Base-by-base conservation (phyloP, 495 filamentous ascomycete genomes). In the Xylaria castorea region DNA sequence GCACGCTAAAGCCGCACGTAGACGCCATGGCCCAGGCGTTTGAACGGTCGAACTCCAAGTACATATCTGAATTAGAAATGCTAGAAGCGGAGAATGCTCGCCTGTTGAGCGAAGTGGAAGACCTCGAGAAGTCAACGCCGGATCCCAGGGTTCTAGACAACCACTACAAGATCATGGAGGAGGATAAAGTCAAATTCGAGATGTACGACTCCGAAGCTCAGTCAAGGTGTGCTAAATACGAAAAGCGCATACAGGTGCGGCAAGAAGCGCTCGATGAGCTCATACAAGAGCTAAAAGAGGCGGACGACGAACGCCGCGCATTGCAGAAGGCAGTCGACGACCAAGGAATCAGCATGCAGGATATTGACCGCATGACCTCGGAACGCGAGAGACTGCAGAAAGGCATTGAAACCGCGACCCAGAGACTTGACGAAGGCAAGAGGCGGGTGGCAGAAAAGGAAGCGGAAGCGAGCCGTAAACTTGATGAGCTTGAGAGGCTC, bases 281-380 rank as follows among this genome's bases (percentile, higher is more conserved):
- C 12, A 89, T 94, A 40, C 77, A 84, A 3, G 94, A 98, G 71
- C 86, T 98, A 25, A 88, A 89, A 71, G 88, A 92, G 68, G 90
- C 91, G 8, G 95, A 98, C 70, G 88, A 91, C 12, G 95, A 98
- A 78, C 89, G 91, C 66, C 82, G 87, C n/a, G 85, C 87, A 22
- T 87, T 98, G 34, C 94, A 98, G 78, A 88, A 90, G 42, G 90
- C 92, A 20, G 92, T 99, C 50, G 95, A 98, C 78, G 90, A 90
- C 72, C 93, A 97, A 77, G 96, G 95, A 5, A 94, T 99, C 75
- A 96, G 93, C 60, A 95, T 97, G 77, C 91, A 93, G 80, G 97
- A 98, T 85, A 98, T 99, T 80, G 96, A 99, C 86, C 95, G 94
- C 77, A 97, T 99, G 95, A 97, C 93, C 74, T 90, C 91, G 27